Conservation (phyloP, 345 rosid genomes). For the Gossypium bickii region DNA sequence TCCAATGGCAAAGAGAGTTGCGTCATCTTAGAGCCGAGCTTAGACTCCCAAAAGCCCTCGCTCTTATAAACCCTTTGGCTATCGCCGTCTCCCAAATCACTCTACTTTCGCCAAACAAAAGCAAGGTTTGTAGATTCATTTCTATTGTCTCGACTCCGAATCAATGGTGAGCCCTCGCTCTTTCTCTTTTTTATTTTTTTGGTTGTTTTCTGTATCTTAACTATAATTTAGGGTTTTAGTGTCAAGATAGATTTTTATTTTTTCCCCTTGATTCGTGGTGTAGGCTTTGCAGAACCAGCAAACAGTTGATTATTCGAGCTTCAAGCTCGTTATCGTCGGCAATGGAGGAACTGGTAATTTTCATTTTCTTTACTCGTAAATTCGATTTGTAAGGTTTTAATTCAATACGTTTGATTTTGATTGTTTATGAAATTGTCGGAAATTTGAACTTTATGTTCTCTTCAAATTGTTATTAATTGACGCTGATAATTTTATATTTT, state of each 20-base stretch:
- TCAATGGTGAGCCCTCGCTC: conserved; percentile 18
- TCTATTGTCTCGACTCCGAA: background rate
- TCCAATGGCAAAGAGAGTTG: conserved; percentile 40
- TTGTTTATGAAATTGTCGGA: too few species aligned
- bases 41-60: conserved; percentile 12
- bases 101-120: background rate
- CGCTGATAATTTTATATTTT: background rate
- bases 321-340: conserved; percentile 95
- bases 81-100: conserved; percentile 12
- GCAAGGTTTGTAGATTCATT: background rate
- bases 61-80: conserved; percentile 7
- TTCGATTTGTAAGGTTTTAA: background rate
- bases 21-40: conserved; percentile 39
- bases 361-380: background rate
- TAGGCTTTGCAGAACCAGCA: conserved; percentile 76
- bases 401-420: background rate
- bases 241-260: background rate
- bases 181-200: background rate
- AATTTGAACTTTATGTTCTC: background rate
- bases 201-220: background rate
- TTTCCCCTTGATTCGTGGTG: background rate
- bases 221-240: background rate
- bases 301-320: conserved; percentile 66
- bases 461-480: background rate
- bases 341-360: conserved; percentile 82